Evolutionary conservation across 1,284 basidiomycete genomes (phyloP), one percentile per base, ranked within the genome.

Genomic region (Apiotrichum gamsii): DNA sequence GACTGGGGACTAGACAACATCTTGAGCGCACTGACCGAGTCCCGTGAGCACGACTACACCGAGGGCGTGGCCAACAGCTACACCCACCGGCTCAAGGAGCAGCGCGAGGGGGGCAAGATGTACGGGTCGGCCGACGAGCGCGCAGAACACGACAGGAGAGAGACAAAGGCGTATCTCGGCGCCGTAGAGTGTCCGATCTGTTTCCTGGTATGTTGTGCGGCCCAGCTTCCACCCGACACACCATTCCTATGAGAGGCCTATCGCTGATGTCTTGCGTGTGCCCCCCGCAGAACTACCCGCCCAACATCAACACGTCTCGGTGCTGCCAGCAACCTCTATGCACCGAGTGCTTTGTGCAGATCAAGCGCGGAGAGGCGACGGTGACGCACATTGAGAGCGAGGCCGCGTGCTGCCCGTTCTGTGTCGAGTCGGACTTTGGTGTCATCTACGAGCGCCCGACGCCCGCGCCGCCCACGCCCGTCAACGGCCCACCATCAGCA

Each of bases 171-270:
- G 38, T 96, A 95, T 73, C 76, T 81, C 56, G 82, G 82, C 35
- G 88, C 90, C n/a, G 76, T 85, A 32, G 95, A 98, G 71, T 98
- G 94, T 75, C 94, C 94, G n/a, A 97, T 98, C 60, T 98, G 94
- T 74, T 97, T 98, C 75, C 77, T 98, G 70, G 93, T 95, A 61
- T 69, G 25, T 28, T 28, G 25, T 82, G 37, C 13, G 19, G 30
- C 15, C 18, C 31, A 10, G 21, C 24, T 18, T 15, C 18, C n/a
- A n/a, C n/a, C n/a, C n/a, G 14, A n/a, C n/a, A n/a, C n/a, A n/a
- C n/a, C n/a, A n/a, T n/a, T n/a, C n/a, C n/a, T n/a, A n/a, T n/a
- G n/a, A n/a, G n/a, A 30, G 11, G 8, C 29, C 29, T 15, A 30
- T 10, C 8, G 29, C 11, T 8, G n/a, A 20, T 31, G 29, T 16